These are phyloP conservation scores for Apiotrichum porosum DNA, from an alignment of 1,284 basidiomycete genomes.

Conservation along the genomic window DNA sequence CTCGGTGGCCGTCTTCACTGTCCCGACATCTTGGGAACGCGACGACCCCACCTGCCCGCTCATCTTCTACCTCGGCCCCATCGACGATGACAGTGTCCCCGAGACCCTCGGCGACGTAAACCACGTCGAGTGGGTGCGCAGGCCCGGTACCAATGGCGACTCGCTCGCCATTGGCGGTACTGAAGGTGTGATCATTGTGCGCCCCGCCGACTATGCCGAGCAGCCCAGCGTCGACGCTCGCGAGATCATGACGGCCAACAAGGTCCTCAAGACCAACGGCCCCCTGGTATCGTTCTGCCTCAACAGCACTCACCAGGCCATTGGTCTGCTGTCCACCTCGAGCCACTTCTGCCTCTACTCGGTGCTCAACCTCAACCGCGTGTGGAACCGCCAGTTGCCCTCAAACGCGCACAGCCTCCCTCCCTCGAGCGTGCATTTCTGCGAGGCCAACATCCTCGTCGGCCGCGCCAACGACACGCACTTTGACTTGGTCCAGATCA, in stretches of 20 bases:
- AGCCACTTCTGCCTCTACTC: slow-evolving; percentile 34
- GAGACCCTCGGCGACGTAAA: slow-evolving; percentile 21
- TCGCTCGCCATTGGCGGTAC: slow-evolving; percentile 34
- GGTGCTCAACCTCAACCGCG: slow-evolving; percentile 26
- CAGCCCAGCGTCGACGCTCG: slow-evolving; percentile 6
- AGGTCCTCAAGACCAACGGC: slow-evolving; percentile 33
- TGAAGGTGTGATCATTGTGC: slow-evolving; percentile 31
- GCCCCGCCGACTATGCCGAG: slow-evolving; percentile 14
- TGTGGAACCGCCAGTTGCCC: slow-evolving; percentile 41
- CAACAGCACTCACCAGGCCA: slow-evolving; percentile 36
- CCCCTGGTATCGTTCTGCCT: slow-evolving; percentile 34
- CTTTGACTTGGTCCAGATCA: slow-evolving; percentile 42
- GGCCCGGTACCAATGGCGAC: slow-evolving; percentile 9
- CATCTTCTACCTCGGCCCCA: slow-evolving; percentile 16
- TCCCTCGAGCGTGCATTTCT: slow-evolving; percentile 31
- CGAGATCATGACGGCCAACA: slow-evolving; percentile 14
- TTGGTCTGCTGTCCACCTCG: slow-evolving; percentile 32
- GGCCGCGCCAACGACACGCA: slow-evolving; percentile 33
- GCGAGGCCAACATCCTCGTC: slow-evolving; percentile 39
- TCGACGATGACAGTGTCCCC: slow-evolving; percentile 2
- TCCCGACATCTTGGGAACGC: slow-evolving; percentile 26
- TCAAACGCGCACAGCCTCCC: slow-evolving; percentile 13
- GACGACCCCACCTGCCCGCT: slow-evolving; percentile 28
- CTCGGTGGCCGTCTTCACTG: slow-evolving; percentile 27
- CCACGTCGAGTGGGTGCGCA: slow-evolving; percentile 36